A percentile compares a stretch with the other conserved stretches of the same genome.
Conservation (phyloP, 2,329 filamentous ascomycete genomes). For the Didymella arachidicola region DNA sequence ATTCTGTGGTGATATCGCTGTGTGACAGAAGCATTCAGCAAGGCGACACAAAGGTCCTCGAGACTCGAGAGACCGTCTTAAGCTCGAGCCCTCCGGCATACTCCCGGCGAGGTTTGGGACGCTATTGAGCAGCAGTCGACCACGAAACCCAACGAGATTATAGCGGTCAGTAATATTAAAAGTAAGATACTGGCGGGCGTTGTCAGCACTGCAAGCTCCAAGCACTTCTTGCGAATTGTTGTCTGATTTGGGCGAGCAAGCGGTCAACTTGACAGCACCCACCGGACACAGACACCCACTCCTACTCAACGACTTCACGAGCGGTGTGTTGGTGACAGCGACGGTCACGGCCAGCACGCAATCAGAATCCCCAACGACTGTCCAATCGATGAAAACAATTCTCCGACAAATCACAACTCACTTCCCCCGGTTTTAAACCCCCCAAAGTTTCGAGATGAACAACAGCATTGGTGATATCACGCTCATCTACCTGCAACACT, state of each 20-base stretch:
- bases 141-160: neutral
- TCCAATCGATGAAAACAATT: neutral
- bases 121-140: neutral
- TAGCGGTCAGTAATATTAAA: neutral
- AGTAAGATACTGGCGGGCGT: neutral
- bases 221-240: neutral
- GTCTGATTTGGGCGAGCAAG: neutral
- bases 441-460: neutral
- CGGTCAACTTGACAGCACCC: constrained; percentile 7
- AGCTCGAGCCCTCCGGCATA: neutral
- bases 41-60: neutral
- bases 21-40: constrained; percentile 1
- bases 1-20: neutral
- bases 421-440: neutral
- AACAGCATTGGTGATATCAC: neutral
- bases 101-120: neutral
- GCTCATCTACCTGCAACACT: neutral
- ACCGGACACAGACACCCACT: constrained; percentile 3
- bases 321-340: constrained; percentile 4
- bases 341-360: neutral
- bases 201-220: neutral
- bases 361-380: neutral
- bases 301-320: neutral
- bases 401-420: neutral
- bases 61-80: neutral